Conservation (phyloP, 140 eudicot species). For the Stevia rebaudiana region DNA sequence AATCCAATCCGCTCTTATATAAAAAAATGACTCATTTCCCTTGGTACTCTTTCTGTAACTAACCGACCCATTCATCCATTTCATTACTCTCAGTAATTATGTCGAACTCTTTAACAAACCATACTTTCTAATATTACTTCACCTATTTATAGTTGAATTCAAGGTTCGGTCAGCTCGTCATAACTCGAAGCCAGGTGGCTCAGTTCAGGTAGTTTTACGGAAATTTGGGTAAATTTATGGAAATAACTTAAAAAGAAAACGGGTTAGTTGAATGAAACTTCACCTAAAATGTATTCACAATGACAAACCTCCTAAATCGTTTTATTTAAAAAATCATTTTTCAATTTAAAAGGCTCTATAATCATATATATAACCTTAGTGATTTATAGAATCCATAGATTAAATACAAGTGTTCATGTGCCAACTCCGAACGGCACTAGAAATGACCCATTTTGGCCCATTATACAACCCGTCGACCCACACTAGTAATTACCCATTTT, state of each 20-base stretch:
- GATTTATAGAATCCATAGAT: not conserved
- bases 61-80: too few relatives aligned
- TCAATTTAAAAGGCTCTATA: too few relatives aligned
- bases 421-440: not conserved
- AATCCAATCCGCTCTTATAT: too few relatives aligned
- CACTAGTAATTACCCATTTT: not conserved
- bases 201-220: constrained; percentile 27
- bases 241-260: not conserved
- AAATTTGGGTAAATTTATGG: not conserved
- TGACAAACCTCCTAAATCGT: not conserved
- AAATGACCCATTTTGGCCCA: not conserved
- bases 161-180: constrained; percentile 18
- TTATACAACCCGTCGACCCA: not conserved
- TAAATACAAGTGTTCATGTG: not conserved
- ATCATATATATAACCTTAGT: not conserved
- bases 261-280: not conserved
- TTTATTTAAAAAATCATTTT: not conserved
- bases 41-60: too few relatives aligned
- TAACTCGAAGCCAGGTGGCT: constrained; percentile 24
- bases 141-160: constrained; percentile 24
- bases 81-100: too few relatives aligned
- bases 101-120: too few relatives aligned
- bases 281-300: not conserved
- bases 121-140: constrained; percentile 17
- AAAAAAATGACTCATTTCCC: too few relatives aligned